Conservation (phyloP, 2,329 filamentous ascomycete species). For the Phyllosticta citrichinensis region DNA sequence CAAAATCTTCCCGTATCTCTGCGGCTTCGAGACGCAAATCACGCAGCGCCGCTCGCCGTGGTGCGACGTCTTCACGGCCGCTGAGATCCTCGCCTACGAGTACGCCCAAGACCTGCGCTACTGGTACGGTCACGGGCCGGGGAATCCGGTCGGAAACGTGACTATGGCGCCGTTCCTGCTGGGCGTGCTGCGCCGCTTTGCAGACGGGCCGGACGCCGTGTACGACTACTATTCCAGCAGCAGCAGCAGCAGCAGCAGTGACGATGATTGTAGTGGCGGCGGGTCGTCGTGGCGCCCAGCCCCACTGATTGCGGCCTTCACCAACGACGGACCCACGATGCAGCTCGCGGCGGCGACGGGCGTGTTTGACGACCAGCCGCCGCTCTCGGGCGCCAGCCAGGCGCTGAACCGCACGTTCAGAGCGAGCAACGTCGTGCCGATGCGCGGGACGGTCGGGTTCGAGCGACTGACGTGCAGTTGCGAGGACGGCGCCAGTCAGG, state of each 20-base stretch:
- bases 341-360: conserved; percentile 51
- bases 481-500: conserved; percentile 40
- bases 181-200: conserved; percentile 43
- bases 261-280: conserved; percentile 12
- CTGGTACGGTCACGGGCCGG: conserved; percentile 54
- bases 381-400: conserved; percentile 37
- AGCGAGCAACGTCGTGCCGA: conserved; percentile 48
- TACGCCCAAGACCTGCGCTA: conserved; percentile 60
- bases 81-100: conserved; percentile 54
- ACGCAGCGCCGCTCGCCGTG: conserved; percentile 49
- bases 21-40: conserved; percentile 61
- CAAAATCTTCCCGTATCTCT: conserved; percentile 55
- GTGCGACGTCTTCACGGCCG: conserved; percentile 51
- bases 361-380: conserved; percentile 45
- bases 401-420: conserved; percentile 42
- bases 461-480: conserved; percentile 32
- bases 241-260: conserved; percentile 18
- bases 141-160: conserved; percentile 42
- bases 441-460: conserved; percentile 56
- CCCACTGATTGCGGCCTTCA: conserved; percentile 50
- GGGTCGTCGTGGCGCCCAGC: conserved; percentile 41
- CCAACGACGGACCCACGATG: conserved; percentile 57
- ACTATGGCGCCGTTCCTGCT: conserved; percentile 55
- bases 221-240: conserved; percentile 18
- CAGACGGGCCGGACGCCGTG: conserved; percentile 43